Percentiles rank a stretch among this genome's conserved stretches.
phyloP scores from a whole-genome alignment of 805 yeast species.

The Kockiozyma suomiensis region DNA sequence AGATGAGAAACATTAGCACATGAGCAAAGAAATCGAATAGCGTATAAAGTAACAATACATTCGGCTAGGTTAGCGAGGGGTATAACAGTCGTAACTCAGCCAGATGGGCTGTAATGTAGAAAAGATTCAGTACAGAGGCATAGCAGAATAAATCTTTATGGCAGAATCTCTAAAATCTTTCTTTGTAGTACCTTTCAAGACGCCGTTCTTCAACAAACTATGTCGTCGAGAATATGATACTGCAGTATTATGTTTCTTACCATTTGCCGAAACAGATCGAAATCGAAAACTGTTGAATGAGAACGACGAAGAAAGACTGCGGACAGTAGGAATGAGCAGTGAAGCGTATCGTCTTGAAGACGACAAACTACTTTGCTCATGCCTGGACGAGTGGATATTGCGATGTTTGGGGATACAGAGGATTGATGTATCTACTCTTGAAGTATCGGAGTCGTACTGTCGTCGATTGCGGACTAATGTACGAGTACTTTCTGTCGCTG shows the following conservation, averaged over 20 bases:
- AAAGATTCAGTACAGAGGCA: slow-evolving; percentile 2
- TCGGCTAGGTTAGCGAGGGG: too few species aligned
- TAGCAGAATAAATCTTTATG: slow-evolving; percentile 6
- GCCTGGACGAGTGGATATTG: too few species aligned
- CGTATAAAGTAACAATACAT: too few species aligned
- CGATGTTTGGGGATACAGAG: neutral
- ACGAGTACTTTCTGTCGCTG: neutral
- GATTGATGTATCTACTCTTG: neutral
- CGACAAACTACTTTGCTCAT: too few species aligned
- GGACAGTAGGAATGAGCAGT: neutral
- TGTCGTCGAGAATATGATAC: neutral
- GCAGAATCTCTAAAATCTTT: slow-evolving; percentile 3
- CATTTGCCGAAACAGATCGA: neutral
- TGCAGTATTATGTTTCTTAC: neutral
- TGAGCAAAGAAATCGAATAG: too few species aligned
- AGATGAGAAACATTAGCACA: too few species aligned
- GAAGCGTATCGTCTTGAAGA: neutral
- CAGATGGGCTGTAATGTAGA: too few species aligned
- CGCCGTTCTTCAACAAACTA: neutral
- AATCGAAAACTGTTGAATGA: too few species aligned
- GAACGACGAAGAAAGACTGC: neutral
- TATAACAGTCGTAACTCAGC: too few species aligned
- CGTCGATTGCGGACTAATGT: neutral
- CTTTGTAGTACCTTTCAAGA: neutral
- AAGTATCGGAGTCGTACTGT: neutral